phyloP scores from a whole-genome alignment of 2,329 filamentous ascomycete species.

The Colletotrichum sp. region DNA sequence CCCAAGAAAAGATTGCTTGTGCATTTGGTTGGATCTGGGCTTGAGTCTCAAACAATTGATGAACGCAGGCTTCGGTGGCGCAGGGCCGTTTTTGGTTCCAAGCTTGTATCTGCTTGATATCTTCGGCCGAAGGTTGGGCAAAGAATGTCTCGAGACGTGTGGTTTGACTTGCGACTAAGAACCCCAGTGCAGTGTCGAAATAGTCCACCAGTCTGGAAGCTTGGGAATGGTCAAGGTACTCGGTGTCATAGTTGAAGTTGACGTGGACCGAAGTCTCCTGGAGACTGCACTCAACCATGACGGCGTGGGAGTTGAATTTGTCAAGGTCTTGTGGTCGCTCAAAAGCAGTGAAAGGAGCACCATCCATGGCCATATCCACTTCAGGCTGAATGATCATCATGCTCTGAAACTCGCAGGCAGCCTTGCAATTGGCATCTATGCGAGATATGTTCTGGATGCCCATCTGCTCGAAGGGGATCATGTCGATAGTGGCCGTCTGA shows the following conservation, averaged over 20 bases:
- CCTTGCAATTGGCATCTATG: not conserved
- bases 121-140: not conserved
- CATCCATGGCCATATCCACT: slow-evolving; percentile 9
- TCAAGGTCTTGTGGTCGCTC: slow-evolving; percentile 8
- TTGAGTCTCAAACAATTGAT: not conserved
- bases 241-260: slow-evolving; percentile 1
- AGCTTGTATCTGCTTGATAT: not conserved
- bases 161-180: not conserved
- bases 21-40: not conserved
- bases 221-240: not conserved
- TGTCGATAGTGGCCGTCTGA: slow-evolving; percentile 31
- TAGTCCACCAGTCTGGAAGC: not conserved
- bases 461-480: slow-evolving; percentile 32
- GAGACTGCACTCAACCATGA: slow-evolving; percentile 13
- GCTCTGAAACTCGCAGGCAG: slow-evolving; percentile 15
- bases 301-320: slow-evolving; percentile 8
- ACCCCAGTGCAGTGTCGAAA: not conserved
- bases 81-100: not conserved
- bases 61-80: not conserved
- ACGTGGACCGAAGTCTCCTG: not conserved
- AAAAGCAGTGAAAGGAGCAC: not conserved
- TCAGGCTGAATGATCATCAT: slow-evolving; percentile 22
- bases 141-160: not conserved
- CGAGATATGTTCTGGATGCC: slow-evolving; percentile 34
- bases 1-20: slow-evolving; percentile 25